Percentiles rank a stretch among this genome's conserved stretches.
These are phyloP conservation scores for Irpex sp. DNA, from an alignment of 1,284 basidiomycete species.

Conservation along the genomic window DNA sequence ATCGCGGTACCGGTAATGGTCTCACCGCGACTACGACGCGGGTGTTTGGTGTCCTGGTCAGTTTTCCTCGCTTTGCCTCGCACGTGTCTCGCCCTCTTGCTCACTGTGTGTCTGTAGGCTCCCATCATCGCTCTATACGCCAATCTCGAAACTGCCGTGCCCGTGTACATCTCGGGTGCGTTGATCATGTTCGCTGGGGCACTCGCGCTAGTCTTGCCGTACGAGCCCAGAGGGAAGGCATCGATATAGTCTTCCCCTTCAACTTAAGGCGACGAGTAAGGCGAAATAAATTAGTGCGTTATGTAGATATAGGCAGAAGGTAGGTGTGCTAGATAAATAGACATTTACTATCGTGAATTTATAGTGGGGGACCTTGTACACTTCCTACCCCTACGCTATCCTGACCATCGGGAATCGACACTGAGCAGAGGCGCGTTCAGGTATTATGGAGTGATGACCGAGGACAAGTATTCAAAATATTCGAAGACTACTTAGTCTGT, in stretches of 20 bases:
- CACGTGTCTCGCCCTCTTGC: background rate
- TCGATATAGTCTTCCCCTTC: slow-evolving; percentile 26
- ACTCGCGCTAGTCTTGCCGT: slow-evolving; percentile 71
- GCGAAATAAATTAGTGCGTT: background rate
- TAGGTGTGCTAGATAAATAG: background rate
- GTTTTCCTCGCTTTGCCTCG: slow-evolving; percentile 22
- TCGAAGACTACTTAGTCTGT: no score
- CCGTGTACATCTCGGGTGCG: slow-evolving; percentile 75
- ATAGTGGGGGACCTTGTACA: background rate
- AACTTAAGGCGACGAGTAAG: background rate
- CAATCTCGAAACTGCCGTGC: slow-evolving; percentile 60
- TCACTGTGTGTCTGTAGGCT: slow-evolving; percentile 36
- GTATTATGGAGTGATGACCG: no score
- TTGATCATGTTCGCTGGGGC: slow-evolving; percentile 65
- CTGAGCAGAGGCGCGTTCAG: no score
- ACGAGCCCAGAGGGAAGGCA: slow-evolving; percentile 71
- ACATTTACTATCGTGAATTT: background rate
- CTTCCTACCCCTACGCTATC: background rate
- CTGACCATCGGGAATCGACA: no score
- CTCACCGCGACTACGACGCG: slow-evolving; percentile 54
- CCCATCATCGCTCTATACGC: slow-evolving; percentile 74
- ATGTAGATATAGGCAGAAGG: background rate
- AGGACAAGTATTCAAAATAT: no score
- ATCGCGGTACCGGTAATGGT: slow-evolving; percentile 63
- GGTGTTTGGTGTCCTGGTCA: slow-evolving; percentile 61